Evolutionary conservation across 768 basidiomycete species (phyloP), one percentile per base, ranked within the genome.

Genomic region (Mycena galopus): DNA sequence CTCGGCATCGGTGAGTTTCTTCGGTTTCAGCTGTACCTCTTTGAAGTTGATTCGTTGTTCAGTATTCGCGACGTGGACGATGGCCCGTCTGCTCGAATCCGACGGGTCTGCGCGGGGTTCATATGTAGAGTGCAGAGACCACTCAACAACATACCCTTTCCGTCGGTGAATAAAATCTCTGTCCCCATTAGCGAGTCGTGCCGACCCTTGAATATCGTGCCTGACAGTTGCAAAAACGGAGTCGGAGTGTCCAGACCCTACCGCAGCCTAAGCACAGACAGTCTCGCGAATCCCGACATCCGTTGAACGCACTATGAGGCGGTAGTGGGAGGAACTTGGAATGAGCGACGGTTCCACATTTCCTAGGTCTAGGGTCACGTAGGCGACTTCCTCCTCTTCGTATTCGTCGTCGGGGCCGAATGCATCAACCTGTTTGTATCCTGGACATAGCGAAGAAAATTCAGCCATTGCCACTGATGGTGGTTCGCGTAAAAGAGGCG

Each of bases 171-270:
- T 23, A 95, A 77, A 29, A 96, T 81, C 76, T 96, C 94, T 0
- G 93, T 92, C 2, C 94, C 94, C 3, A 95, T 82, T 4, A 95
- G 84, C 21, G 84, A 78, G 67, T 93, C 89, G 71, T 94, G 90
- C 42, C 85, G 82, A 0, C 94, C 94, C 79, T 91, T 91, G 73
- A 95, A 86, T 23, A 94, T 85, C 1, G 92, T 92, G 2, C 94
- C 93, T 6, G 92, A 91, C 0, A 95, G 84, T 74, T 96, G 94
- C 25, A 96, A 80, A 74, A 90, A 94, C 0, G 94, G 94, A 0
- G 89, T 92, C 0, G 93, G 89, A 0, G 93, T 93, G 77, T 96
- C 93, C 27, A 95, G 79, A 1, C 94, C 94, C 94, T 93, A 74
- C 19, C 67, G 30, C 58, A 16, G 9, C 27, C 62, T 42, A 56